Percentiles rank a stretch among this genome's conserved stretches.
Evolutionary conservation across 345 rosid species (phyloP).

Genomic region (Cardamine occulta): DNA sequence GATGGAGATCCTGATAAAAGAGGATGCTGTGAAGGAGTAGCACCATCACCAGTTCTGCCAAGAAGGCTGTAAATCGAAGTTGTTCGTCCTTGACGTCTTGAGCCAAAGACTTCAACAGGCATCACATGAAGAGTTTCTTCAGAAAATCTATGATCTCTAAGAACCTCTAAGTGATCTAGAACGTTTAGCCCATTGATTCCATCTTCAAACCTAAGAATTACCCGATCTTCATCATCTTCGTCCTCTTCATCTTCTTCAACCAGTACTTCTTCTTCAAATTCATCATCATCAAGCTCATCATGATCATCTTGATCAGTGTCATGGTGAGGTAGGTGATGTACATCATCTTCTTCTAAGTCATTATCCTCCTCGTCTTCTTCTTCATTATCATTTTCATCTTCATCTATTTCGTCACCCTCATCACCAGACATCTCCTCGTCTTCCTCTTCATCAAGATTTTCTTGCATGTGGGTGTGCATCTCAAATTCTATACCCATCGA

Average conservation of each 20-base stretch:
- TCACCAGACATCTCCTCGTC: constrained; percentile 89
- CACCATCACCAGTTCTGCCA: constrained; percentile 72
- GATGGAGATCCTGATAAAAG: constrained; percentile 71
- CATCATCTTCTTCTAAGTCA: constrained; percentile 84
- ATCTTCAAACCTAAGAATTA: constrained; percentile 85
- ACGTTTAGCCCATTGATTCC: constrained; percentile 91
- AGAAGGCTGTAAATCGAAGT: constrained; percentile 94
- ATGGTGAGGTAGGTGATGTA: constrained; percentile 83
- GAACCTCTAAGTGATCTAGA: constrained; percentile 91
- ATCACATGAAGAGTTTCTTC: constrained; percentile 88
- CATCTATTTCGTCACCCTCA: constrained; percentile 75
- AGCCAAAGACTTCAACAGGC: constrained; percentile 98
- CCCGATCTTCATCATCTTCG: constrained; percentile 69
- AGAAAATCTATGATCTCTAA: constrained; percentile 82
- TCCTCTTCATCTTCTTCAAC: constrained; percentile 95
- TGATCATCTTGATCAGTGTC: constrained; percentile 97
- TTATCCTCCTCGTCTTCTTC: constrained; percentile 92
- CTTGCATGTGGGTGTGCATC: constrained; percentile 78
- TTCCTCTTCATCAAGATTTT: constrained; percentile 82
- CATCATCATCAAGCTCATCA: constrained; percentile 98
- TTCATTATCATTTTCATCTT: constrained; percentile 77
- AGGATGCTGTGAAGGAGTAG: constrained; percentile 80
- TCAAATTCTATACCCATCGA: constrained; percentile 75
- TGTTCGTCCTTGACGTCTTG: constrained; percentile 93
- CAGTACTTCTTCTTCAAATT: constrained; percentile 85